phyloP scores from a whole-genome alignment of 1,284 basidiomycete species.

The Moesziomyces globuligerus region DNA sequence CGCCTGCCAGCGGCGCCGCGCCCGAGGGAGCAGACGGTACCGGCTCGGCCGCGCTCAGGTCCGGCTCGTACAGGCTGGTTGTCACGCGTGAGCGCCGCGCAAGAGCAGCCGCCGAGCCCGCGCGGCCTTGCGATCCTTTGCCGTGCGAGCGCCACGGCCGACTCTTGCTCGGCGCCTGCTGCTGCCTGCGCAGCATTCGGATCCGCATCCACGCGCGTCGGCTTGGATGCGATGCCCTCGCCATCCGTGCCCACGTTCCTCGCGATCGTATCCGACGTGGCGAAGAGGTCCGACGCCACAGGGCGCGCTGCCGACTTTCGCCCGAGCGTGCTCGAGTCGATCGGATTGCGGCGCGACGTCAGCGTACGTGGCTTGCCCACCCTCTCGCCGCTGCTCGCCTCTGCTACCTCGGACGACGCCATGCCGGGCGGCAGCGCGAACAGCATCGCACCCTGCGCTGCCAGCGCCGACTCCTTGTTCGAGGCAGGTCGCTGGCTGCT shows the following conservation, averaged over 20 bases:
- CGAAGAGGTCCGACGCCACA: constrained; percentile 13
- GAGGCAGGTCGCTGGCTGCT: too few species aligned
- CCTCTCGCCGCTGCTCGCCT: background rate
- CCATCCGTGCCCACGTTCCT: background rate
- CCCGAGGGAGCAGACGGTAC: background rate
- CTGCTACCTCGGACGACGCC: background rate
- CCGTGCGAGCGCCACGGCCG: constrained; percentile 8
- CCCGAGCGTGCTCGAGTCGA: constrained; percentile 21
- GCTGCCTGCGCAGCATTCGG: background rate
- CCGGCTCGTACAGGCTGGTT: constrained; percentile 39
- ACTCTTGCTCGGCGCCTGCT: constrained; percentile 3
- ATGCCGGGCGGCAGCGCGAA: constrained; percentile 15
- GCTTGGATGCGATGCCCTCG: too few species aligned
- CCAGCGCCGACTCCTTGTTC: background rate
- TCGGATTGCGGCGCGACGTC: constrained; percentile 10
- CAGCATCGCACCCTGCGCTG: constrained; percentile 7
- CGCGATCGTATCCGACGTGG: background rate
- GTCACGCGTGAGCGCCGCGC: constrained; percentile 29
- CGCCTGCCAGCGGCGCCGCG: background rate
- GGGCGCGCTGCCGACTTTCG: constrained; percentile 17
- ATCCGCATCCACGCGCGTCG: too few species aligned
- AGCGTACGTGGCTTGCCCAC: constrained; percentile 3
- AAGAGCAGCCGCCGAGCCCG: constrained; percentile 19
- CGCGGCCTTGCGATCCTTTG: constrained; percentile 27
- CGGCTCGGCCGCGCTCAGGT: constrained; percentile 5